Base-by-base conservation (phyloP, 305 asterid species). In the Solanum hybrid region DNA sequence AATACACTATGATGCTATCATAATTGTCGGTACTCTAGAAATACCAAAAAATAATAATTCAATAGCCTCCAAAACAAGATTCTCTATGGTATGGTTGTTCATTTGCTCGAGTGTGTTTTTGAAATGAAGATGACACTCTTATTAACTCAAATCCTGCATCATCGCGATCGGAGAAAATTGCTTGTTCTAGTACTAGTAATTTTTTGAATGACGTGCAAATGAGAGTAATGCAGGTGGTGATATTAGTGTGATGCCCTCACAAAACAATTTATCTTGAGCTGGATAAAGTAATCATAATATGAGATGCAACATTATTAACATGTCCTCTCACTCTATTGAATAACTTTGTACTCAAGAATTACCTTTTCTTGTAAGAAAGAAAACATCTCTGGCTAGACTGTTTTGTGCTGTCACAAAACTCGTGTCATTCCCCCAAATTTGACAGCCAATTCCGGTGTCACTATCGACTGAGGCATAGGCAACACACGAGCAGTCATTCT, bases 401-500 rank as follows among this genome's bases (percentile, higher is more conserved):
- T 42, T 82, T 7, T 17, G 8, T 82, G 87, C 72, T 16, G 38
- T 8, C 72, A 82, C 26, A 82, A 82, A 82, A 46, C 38, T 82
- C 27, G 27, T 40, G 69, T 56, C 22, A 12, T 82, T 42, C 13
- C 88, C 76, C 82, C 88, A 88, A 38, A 88, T 81, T 79, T 88
- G 40, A 32, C 90, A 81, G 51, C 90, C 90, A 66, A 31, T 38
- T 71, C 81, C 71, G 0, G 37, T 27, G 12, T 42, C 38, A 26
- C 26, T 81, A 81, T 85, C 35, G 36, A 35, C 71, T 2, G 71
- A 87, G 38, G 90, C 89, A 91, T 64, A 89, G 46, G 92, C 91
- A 88, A 88, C 75, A 86, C 91, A 91, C 3, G 88, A 89, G 51
- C 92, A 91, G 20, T 89, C 76, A 71, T 69, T 79, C 84, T 22